phyloP scores from a whole-genome alignment of 2,329 filamentous ascomycete species.

The Aureobasidium sp. region DNA sequence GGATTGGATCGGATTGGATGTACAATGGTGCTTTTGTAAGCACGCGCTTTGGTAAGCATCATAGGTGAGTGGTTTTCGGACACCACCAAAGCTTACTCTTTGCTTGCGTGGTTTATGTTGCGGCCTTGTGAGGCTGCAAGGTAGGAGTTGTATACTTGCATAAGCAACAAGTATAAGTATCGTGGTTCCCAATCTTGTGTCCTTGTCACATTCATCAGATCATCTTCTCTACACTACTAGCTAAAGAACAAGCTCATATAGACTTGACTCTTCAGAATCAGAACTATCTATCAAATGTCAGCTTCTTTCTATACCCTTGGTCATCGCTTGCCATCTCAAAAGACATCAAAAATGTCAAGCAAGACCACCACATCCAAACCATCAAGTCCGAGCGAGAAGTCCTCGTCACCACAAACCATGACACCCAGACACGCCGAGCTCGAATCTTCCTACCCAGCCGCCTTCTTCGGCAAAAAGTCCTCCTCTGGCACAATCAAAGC shows the following conservation, averaged over 20 bases:
- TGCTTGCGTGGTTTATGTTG: not conserved
- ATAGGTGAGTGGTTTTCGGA: not conserved
- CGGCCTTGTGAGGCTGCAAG: not conserved
- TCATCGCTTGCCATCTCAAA: not conserved
- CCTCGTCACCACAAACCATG: not conserved
- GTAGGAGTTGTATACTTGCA: not conserved
- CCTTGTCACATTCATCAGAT: not conserved
- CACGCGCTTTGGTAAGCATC: not conserved
- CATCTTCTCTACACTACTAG: not conserved
- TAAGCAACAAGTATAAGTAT: not conserved
- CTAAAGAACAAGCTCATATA: not conserved
- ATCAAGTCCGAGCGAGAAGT: not conserved
- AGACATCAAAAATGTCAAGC: not conserved
- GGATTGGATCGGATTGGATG: not conserved
- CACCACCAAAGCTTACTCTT: not conserved
- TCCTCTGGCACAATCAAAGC: not conserved
- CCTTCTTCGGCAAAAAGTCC: not conserved
- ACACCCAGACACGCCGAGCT: not conserved
- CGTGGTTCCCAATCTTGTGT: not conserved
- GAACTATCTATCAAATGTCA: not conserved
- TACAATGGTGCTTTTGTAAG: no score
- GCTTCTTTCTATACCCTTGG: no score
- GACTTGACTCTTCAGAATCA: not conserved
- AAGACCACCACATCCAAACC: not conserved
- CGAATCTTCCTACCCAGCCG: not conserved